phyloP scores from a whole-genome alignment of 2,329 filamentous ascomycete species.

The Akanthomyces lecanii region DNA sequence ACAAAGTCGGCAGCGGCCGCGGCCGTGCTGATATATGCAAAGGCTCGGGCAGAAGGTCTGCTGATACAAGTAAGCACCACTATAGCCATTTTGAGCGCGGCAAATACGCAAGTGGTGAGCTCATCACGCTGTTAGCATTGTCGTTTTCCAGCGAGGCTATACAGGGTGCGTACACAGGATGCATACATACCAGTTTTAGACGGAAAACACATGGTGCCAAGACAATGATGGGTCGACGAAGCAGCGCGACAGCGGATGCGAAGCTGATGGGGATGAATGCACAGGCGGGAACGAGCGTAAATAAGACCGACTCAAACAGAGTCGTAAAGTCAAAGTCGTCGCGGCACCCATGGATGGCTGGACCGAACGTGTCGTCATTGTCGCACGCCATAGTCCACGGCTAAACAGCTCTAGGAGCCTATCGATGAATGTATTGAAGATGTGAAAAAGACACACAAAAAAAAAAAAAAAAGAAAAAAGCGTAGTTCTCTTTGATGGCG shows the following conservation, averaged over 20 bases:
- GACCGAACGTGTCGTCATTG: constrained; percentile 5
- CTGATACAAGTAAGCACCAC: neutral
- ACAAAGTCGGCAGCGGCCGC: neutral
- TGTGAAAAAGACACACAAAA: too few species aligned
- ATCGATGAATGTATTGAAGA: too few species aligned
- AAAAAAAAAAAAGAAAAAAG: too few species aligned
- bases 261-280: constrained; percentile 9
- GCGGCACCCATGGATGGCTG: neutral
- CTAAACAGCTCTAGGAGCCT: too few species aligned
- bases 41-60: neutral
- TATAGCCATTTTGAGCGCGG: neutral
- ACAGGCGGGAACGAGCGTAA: constrained; percentile 5
- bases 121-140: neutral
- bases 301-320: constrained; percentile 5
- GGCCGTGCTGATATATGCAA: neutral
- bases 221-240: neutral
- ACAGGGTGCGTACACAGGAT: too few species aligned
- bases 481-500: too few species aligned
- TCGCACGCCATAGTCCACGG: neutral
- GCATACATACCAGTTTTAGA: neutral
- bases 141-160: too few species aligned
- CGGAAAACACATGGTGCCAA: neutral
- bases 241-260: neutral
- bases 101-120: neutral
- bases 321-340: constrained; percentile 14